phyloP scores from a whole-genome alignment of 768 basidiomycete species.

The Russula virescens region DNA sequence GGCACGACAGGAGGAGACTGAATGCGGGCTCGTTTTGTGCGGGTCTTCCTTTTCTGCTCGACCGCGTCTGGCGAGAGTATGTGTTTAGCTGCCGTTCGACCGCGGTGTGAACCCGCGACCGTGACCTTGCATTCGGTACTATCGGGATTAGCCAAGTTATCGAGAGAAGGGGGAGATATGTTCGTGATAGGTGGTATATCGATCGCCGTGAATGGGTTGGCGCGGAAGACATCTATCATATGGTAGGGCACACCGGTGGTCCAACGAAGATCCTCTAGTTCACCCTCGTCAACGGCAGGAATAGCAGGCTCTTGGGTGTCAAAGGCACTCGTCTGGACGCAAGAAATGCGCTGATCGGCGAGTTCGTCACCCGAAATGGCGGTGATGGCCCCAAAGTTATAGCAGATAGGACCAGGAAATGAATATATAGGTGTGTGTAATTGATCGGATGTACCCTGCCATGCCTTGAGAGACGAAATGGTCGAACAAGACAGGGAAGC shows the following conservation, averaged over 20 bases:
- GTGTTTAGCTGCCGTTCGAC: constrained; percentile 7
- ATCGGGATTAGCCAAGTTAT: neutral
- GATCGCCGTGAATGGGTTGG: constrained; percentile 15
- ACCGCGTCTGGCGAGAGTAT: constrained; percentile 5
- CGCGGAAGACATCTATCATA: constrained; percentile 25
- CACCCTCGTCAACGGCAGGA: neutral
- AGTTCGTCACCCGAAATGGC: neutral
- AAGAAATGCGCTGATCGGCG: neutral
- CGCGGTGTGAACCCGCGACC: neutral
- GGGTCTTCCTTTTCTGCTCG: constrained; percentile 14
- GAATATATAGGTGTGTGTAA: constrained; percentile 3
- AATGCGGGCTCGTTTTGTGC: constrained; percentile 18
- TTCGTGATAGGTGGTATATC: neutral
- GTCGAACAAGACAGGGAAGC: constrained; percentile 13
- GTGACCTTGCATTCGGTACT: neutral
- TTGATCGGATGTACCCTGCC: constrained; percentile 4
- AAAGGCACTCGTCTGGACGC: neutral
- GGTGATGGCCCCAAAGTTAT: neutral
- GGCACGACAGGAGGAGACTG: constrained; percentile 14
- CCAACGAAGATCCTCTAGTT: constrained; percentile 15
- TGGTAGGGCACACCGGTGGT: constrained; percentile 18
- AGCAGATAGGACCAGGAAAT: neutral
- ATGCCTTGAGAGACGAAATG: constrained; percentile 10
- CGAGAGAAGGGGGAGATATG: neutral
- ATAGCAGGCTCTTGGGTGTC: neutral